Evolutionary conservation across 2,329 filamentous ascomycete species (phyloP).

Genomic region (Cadophora gregata): DNA sequence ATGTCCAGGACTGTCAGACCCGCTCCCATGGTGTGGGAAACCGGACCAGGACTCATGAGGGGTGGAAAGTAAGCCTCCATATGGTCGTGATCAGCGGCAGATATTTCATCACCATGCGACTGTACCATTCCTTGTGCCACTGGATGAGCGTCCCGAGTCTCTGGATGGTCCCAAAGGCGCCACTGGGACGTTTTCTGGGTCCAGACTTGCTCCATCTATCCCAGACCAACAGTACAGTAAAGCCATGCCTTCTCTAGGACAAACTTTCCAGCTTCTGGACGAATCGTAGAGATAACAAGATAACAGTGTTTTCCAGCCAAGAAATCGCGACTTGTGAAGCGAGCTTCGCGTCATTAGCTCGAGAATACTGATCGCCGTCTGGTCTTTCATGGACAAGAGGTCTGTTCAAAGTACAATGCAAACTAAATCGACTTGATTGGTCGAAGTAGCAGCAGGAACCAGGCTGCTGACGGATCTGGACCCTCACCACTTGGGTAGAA

Average conservation of each 20-base stretch:
- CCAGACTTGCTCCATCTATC: neutral
- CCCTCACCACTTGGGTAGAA: neutral
- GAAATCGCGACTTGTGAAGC: constrained; percentile 14
- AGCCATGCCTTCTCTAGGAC: too few species aligned
- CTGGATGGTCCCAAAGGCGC: neutral
- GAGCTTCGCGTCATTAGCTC: constrained; percentile 11
- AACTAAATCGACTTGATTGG: neutral
- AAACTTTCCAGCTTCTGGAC: neutral
- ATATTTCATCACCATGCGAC: constrained; percentile 13
- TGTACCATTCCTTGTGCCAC: neutral
- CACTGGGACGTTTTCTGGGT: neutral
- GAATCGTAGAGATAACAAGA: neutral
- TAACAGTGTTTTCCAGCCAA: constrained; percentile 6
- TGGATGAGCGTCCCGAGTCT: neutral
- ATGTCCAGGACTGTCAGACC: neutral
- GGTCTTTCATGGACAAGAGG: neutral
- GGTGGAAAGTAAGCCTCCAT: neutral
- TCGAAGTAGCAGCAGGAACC: neutral
- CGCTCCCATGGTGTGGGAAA: neutral
- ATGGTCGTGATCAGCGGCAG: constrained; percentile 10
- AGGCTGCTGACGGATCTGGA: neutral
- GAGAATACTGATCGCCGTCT: neutral
- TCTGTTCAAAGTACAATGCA: neutral
- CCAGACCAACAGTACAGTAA: neutral
- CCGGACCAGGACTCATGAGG: neutral